A percentile compares a stretch with the other conserved stretches of the same genome.
Evolutionary conservation across 139 green algal species (phyloP).

Genomic region (Spirogloea muscicola): DNA sequence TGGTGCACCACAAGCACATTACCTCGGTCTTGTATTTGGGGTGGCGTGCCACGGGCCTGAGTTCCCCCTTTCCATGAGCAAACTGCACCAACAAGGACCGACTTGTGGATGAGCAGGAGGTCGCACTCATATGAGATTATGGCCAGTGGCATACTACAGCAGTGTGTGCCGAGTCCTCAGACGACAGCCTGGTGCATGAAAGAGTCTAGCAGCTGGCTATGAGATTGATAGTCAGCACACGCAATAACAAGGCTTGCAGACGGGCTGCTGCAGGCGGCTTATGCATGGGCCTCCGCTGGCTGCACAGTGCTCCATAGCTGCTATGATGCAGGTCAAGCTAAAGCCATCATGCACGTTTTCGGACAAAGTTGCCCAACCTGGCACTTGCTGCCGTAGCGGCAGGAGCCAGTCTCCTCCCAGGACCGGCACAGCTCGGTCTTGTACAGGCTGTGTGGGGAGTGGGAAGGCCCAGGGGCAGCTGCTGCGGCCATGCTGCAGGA

Average conservation of each 20-base stretch:
- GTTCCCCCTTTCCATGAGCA: conserved; percentile 55
- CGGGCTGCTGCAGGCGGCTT: no score
- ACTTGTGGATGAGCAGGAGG: background rate
- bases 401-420: conserved; percentile 52
- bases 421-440: conserved; percentile 58
- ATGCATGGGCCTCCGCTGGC: background rate
- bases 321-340: background rate
- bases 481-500: no score
- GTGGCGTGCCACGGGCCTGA: conserved; percentile 49
- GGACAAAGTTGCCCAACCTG: conserved; percentile 20
- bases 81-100: conserved; percentile 43
- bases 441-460: no score
- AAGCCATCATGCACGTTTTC: background rate
- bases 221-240: background rate
- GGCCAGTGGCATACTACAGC: no score
- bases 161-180: no score
- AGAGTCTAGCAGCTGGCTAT: background rate
- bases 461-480: no score
- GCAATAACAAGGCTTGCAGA: background rate
- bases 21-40: conserved; percentile 63
- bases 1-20: no score
- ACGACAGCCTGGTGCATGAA: background rate
- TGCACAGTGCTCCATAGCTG: background rate
- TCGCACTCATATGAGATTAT: background rate
- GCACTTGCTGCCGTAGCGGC: conserved; percentile 56